phyloP scores from a whole-genome alignment of 1,284 basidiomycete species.

The Cryptococcus maquisensis region DNA sequence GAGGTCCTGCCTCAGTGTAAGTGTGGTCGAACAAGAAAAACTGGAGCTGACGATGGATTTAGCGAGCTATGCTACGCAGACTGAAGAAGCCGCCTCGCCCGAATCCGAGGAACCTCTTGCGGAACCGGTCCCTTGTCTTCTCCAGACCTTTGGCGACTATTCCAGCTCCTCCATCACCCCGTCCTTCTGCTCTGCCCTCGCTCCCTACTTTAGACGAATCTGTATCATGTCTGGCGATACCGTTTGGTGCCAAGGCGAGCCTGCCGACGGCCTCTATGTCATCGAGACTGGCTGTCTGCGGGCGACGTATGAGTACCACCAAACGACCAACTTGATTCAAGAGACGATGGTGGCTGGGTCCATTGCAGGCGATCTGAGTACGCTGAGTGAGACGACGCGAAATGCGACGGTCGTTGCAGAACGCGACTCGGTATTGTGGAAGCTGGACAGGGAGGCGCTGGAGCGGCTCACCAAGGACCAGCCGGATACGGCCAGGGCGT shows the following conservation, averaged over 20 bases:
- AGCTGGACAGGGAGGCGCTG: slow-evolving; percentile 60
- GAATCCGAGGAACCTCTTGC: slow-evolving; percentile 16
- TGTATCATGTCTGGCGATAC: slow-evolving; percentile 59
- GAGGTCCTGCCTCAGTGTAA: slow-evolving; percentile 39
- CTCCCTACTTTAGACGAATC: slow-evolving; percentile 67
- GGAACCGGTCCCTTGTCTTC: slow-evolving; percentile 54
- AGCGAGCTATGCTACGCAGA: neutral
- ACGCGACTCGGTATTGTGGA: slow-evolving; percentile 73
- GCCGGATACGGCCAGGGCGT: slow-evolving; percentile 61
- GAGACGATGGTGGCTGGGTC: slow-evolving; percentile 92
- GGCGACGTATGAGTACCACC: slow-evolving; percentile 71
- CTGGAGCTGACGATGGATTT: neutral
- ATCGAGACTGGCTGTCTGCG: slow-evolving; percentile 78
- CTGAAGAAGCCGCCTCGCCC: neutral
- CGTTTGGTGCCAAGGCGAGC: slow-evolving; percentile 72
- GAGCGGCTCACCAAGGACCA: slow-evolving; percentile 61
- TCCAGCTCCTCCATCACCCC: slow-evolving; percentile 24
- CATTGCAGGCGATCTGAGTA: slow-evolving; percentile 80
- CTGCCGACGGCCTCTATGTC: slow-evolving; percentile 76
- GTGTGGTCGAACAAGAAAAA: neutral
- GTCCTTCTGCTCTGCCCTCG: slow-evolving; percentile 52
- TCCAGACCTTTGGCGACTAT: slow-evolving; percentile 71
- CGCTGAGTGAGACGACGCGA: slow-evolving; percentile 66
- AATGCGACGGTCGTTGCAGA: slow-evolving; percentile 86
- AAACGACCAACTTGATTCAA: slow-evolving; percentile 62